Evolutionary conservation across 768 basidiomycete species (phyloP).

Genomic region (Amanita rubescens): DNA sequence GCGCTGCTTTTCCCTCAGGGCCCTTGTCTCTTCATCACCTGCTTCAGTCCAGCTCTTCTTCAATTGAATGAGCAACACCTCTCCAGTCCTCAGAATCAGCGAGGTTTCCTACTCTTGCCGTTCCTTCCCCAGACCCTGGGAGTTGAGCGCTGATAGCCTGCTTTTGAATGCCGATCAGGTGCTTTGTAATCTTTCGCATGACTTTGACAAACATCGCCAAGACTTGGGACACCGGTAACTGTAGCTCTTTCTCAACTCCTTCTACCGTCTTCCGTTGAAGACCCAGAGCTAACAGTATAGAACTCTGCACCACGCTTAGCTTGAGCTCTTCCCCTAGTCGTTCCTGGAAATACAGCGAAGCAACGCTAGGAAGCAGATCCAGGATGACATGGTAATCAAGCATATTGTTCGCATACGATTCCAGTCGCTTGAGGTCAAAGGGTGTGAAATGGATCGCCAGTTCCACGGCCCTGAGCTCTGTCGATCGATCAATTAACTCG

Average conservation of each 20-base stretch:
- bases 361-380: constrained; percentile 79
- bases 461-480: constrained; percentile 29
- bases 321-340: constrained; percentile 56
- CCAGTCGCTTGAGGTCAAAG: constrained; percentile 92
- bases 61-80: constrained; percentile 39
- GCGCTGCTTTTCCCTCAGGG: constrained; percentile 68
- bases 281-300: constrained; percentile 84
- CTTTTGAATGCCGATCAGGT: constrained; percentile 72
- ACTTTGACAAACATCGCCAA: constrained; percentile 91
- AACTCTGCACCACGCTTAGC: constrained; percentile 84
- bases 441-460: constrained; percentile 68
- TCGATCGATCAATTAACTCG: neutral
- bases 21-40: constrained; percentile 63
- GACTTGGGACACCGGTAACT: constrained; percentile 77
- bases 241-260: constrained; percentile 80
- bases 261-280: constrained; percentile 87
- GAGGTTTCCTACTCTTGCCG: constrained; percentile 7
- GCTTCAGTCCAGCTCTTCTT: constrained; percentile 73
- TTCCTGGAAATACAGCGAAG: constrained; percentile 80
- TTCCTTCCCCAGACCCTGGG: constrained; percentile 4
- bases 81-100: constrained; percentile 25
- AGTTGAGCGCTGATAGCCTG: constrained; percentile 62
- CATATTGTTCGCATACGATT: constrained; percentile 93
- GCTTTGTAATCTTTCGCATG: constrained; percentile 74
- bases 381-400: constrained; percentile 95